Evolutionary conservation across 306 rosid genomes (phyloP), one percentile per base, ranked within the genome.

Genomic region (Sindora glabra): DNA sequence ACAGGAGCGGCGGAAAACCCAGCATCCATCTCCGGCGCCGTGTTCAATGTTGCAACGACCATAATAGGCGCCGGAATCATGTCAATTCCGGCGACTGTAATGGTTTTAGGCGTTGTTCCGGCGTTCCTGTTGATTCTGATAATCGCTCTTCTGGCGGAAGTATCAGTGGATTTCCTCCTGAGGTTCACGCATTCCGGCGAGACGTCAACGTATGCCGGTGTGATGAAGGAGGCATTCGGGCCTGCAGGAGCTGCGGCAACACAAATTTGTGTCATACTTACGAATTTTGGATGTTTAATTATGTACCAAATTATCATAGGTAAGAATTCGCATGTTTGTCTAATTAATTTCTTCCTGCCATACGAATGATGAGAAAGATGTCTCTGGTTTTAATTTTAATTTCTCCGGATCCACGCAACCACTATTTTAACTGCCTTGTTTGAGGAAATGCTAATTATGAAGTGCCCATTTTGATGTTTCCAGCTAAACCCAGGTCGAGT

Each of bases 61-160:
- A 83, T 88, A 9, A 65, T 92, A 7, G 98, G 98, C 7, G 92
- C 94, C 7, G 96, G 98, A 26, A 92, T 92, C 27, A 92, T 88
- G 98, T 92, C 98, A 15, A 79, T 92, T 8, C 98, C 98, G 47
- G 89, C 89, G 10, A 81, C 92, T 13, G 65, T 92, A 2, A 88
- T 81, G 73, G 95, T 92, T 52, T 79, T 92, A 2, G 98, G 98
- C 2, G 82, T 86, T 13, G 41, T 88, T 48, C 96, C 98, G 0
- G 89, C 83, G 2, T 29, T 83, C 12, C 18, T 48, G 14, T 75
- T 83, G 33, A 81, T 92, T 46, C 55, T 81, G n/a, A 56, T 80
- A 2, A 70, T 92, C 4, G 98, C 81, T 11, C 36, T 81, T 25
- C 48, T 88, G n/a, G 81, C 82, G 0, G 95, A 88, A 14, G 26